Evolutionary conservation across 139 green algal genomes (phyloP).

Genomic region (Volvox reticuliferus): DNA sequence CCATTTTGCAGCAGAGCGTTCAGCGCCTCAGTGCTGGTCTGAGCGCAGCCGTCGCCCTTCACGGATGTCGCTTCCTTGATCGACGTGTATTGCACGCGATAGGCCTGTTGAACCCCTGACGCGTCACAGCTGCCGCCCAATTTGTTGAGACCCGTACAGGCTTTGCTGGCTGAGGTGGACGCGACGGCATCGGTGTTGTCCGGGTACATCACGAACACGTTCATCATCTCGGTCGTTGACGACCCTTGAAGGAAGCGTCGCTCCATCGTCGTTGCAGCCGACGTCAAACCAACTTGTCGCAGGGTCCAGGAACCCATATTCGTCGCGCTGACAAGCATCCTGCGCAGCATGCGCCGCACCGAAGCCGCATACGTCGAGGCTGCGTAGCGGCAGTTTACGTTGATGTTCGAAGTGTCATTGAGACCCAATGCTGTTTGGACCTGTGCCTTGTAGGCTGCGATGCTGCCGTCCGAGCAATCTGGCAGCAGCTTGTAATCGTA

Average conservation of each 20-base stretch:
- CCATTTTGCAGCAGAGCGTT: neutral
- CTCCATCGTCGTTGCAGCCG: neutral
- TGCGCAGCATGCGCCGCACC: slow-evolving; percentile 11
- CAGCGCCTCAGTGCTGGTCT: neutral
- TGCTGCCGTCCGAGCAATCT: neutral
- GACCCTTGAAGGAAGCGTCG: neutral
- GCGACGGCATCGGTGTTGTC: neutral
- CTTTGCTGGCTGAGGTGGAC: neutral
- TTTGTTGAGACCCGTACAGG: neutral
- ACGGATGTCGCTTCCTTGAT: neutral
- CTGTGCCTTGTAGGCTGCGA: neutral
- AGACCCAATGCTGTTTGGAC: neutral
- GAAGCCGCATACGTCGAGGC: neutral
- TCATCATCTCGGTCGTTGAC: neutral
- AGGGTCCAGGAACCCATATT: neutral
- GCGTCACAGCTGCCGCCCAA: neutral
- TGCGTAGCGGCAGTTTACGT: slow-evolving; percentile 18
- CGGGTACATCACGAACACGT: neutral
- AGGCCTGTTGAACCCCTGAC: neutral
- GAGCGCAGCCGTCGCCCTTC: neutral
- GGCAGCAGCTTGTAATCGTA: slow-evolving; percentile 22
- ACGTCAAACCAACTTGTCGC: neutral
- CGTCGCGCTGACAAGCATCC: neutral
- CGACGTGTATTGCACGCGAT: neutral
- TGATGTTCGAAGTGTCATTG: neutral